phyloP scores from a whole-genome alignment of 2,329 filamentous ascomycete species.

The Cladobotryum mycophilum region DNA sequence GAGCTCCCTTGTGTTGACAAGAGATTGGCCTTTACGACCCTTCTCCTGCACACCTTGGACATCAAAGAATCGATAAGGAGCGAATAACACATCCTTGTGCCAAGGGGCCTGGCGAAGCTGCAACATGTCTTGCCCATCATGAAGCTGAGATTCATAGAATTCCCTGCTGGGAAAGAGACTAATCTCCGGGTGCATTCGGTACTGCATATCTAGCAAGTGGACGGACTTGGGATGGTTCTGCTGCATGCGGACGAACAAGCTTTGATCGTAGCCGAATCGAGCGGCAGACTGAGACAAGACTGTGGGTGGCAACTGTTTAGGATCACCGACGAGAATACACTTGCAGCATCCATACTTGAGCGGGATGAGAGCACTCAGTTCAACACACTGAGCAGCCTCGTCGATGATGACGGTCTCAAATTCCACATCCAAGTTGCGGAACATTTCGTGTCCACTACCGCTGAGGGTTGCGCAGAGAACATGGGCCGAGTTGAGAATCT shows the following conservation, averaged over 20 bases:
- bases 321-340: conserved; percentile 94
- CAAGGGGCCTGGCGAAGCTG: conserved; percentile 70
- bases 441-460: conserved; percentile 95
- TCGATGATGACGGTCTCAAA: conserved; percentile 99
- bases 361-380: conserved; percentile 91
- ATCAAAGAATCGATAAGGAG: conserved; percentile 95
- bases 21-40: conserved; percentile 77
- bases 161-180: conserved; percentile 82
- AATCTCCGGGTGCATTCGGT: conserved; percentile 98
- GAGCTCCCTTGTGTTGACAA: conserved; percentile 83
- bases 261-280: conserved; percentile 92
- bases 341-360: conserved; percentile 96
- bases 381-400: conserved; percentile 96
- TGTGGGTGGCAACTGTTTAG: conserved; percentile 92
- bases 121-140: conserved; percentile 81
- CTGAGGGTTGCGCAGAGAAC: conserved; percentile 93
- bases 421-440: conserved; percentile 87
- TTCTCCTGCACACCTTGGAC: conserved; percentile 80
- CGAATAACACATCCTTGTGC: conserved; percentile 76
- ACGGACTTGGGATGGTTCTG: conserved; percentile 81
- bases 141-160: conserved; percentile 84
- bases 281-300: conserved; percentile 92
- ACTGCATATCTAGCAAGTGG: conserved; percentile 93
- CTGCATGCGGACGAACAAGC: conserved; percentile 97
- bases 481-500: conserved; percentile 84